Base-by-base conservation (phyloP, 306 rosid genomes). In the Mucuna pruriens region DNA sequence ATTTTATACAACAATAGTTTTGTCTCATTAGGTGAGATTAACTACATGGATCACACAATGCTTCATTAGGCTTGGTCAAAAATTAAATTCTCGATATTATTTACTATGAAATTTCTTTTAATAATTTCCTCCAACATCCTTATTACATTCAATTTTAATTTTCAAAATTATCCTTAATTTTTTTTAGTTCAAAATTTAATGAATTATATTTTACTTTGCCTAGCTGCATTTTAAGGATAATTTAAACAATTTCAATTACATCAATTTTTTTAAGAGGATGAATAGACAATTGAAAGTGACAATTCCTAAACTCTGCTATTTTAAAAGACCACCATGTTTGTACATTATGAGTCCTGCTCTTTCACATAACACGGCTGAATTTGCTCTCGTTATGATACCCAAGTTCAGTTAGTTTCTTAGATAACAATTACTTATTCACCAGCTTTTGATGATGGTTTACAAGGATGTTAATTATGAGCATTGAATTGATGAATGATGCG, bases 371-470 rank as follows among this genome's bases (percentile, higher is more conserved):
- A 3, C 19, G 20, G 34, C 48, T 65, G 54, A 78, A 39, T 68
- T 66, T 51, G 79, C 23, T 46, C 36, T 62, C 48, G 34, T 33
- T 25, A 48, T 34, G 38, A 20, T 54, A 48, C 17, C 26, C 19
- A 2, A 70, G 1, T 58, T 19, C 31, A 66, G 31, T 25, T 11
- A 46, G 34, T 60, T 48, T 46, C 25, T 72, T 71, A 36, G 26
- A 73, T 49, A 23, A 36, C 10, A n/a, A 25, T 67, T 66, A 55
- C 31, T 45, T 55, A 54, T 4, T 75, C 77, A 68, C 45, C 48
- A 31, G 22, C 29, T 36, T 66, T 42, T 75, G n/a, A 29, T 34
- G 7, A 33, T 46, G 9, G 11, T 71, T 42, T 31, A 13, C 31
- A 44, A 57, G 23, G 57, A 79, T 17, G 66, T 23, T 57, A 22